These are phyloP conservation scores for Choiromyces venosus DNA, from an alignment of 495 filamentous ascomycete species.

Conservation along the genomic window DNA sequence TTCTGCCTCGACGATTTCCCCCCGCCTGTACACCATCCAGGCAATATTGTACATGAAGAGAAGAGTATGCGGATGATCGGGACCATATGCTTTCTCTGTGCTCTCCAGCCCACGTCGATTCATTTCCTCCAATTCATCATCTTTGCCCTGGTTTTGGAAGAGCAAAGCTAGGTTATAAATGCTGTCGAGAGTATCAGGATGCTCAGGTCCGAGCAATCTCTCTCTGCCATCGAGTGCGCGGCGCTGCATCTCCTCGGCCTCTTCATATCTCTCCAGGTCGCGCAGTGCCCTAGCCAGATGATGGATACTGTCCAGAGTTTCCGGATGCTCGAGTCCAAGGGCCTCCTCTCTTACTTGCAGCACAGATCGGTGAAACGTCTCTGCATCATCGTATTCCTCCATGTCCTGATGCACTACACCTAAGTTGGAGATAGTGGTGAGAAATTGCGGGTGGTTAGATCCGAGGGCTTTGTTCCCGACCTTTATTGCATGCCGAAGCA, in stretches of 20 bases:
- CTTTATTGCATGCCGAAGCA: constrained; percentile 28
- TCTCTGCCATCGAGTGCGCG: constrained; percentile 37
- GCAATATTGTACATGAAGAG: neutral
- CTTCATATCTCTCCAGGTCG: constrained; percentile 42
- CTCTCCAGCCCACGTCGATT: neutral
- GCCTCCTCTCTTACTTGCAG: constrained; percentile 39
- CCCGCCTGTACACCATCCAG: neutral
- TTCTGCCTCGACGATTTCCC: neutral
- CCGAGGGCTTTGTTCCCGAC: constrained; percentile 37
- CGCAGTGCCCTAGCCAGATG: constrained; percentile 40
- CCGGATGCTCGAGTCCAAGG: constrained; percentile 40
- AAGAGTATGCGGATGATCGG: neutral
- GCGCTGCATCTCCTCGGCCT: constrained; percentile 41
- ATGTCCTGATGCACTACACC: constrained; percentile 37
- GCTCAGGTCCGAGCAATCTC: constrained; percentile 39
- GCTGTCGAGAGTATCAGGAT: constrained; percentile 28
- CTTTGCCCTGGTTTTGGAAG: neutral
- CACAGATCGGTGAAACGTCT: constrained; percentile 32
- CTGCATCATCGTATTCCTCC: constrained; percentile 44
- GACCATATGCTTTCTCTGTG: neutral
- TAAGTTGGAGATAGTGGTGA: constrained; percentile 40
- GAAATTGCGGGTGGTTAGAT: constrained; percentile 39
- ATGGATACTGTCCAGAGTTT: constrained; percentile 39
- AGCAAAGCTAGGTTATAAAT: constrained; percentile 18
- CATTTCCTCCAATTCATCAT: neutral